These are phyloP conservation scores for Auriscalpium orientale DNA, from an alignment of 768 basidiomycete genomes.

Conservation along the genomic window DNA sequence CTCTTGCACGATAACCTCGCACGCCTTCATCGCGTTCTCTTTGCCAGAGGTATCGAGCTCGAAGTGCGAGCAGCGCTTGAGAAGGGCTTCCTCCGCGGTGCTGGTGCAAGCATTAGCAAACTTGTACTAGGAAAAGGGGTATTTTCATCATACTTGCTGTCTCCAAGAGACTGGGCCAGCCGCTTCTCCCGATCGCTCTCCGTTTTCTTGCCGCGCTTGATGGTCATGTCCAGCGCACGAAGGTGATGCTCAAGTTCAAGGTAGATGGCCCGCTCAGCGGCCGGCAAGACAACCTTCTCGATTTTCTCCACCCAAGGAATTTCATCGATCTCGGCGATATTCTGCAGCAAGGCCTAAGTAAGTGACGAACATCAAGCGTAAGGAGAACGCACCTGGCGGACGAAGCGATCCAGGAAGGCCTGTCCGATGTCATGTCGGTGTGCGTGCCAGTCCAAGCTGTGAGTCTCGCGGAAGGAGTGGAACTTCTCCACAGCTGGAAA, in stretches of 20 bases:
- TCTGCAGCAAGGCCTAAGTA: constrained; percentile 36
- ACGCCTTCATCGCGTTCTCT: constrained; percentile 82
- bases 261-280: constrained; percentile 91
- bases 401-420: constrained; percentile 70
- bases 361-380: not conserved
- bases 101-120: constrained; percentile 27
- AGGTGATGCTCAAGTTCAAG: constrained; percentile 91
- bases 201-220: constrained; percentile 56
- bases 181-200: constrained; percentile 83
- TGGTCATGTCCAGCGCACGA: constrained; percentile 80
- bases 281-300: constrained; percentile 67
- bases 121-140: not conserved
- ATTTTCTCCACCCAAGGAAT: constrained; percentile 70
- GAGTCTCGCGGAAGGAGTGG: constrained; percentile 94
- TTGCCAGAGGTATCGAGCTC: constrained; percentile 64
- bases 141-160: constrained; percentile 46
- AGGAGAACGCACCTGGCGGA: constrained; percentile 60
- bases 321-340: constrained; percentile 94
- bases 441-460: constrained; percentile 86
- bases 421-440: constrained; percentile 82
- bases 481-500: constrained; percentile 77
- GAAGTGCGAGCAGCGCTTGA: constrained; percentile 95
- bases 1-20: constrained; percentile 83
- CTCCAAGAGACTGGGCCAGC: constrained; percentile 80
- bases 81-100: constrained; percentile 83